phyloP scores from a whole-genome alignment of 208 protist species.

The Leishmania lainsoni region DNA sequence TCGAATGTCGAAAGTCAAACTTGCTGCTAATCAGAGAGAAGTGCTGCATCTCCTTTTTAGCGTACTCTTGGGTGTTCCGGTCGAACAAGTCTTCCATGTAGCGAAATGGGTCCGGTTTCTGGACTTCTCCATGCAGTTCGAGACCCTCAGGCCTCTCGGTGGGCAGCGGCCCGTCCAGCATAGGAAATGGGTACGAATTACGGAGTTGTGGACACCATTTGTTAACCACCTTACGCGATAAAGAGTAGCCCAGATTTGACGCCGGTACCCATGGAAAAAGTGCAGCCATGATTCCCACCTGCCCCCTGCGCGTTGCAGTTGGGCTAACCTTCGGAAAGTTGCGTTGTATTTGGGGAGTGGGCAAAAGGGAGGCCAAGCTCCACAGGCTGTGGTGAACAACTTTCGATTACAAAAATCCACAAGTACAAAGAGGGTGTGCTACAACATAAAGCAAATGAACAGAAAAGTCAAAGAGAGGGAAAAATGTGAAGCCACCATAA shows the following conservation, averaged over 20 bases:
- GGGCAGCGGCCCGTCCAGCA: slow-evolving; percentile 84
- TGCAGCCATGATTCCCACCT: slow-evolving; percentile 54
- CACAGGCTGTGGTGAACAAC: not conserved
- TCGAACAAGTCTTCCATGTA: slow-evolving; percentile 92
- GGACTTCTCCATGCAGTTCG: slow-evolving; percentile 54
- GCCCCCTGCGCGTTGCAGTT: not conserved
- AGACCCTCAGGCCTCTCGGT: slow-evolving; percentile 47
- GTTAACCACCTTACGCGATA: slow-evolving; percentile 64
- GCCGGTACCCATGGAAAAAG: slow-evolving; percentile 84
- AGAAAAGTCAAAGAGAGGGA: not conserved
- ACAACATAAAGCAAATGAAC: too few relatives aligned
- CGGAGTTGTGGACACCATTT: slow-evolving; percentile 66
- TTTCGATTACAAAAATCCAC: not conserved
- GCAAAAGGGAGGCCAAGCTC: not conserved
- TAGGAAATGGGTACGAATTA: slow-evolving; percentile 69
- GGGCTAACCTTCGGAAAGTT: not conserved
- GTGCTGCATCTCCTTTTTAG: slow-evolving; percentile 73
- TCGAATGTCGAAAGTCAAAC: slow-evolving; percentile 87
- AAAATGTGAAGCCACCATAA: not conserved
- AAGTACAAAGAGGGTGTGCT: not conserved
- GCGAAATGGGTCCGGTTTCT: slow-evolving; percentile 74
- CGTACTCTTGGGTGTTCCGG: slow-evolving; percentile 68
- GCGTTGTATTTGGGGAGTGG: not conserved
- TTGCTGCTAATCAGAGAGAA: slow-evolving; percentile 71
- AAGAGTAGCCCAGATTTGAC: slow-evolving; percentile 61